These are phyloP conservation scores for Xylariomycetidae sp. DNA, from an alignment of 2,329 filamentous ascomycete genomes.

Conservation along the genomic window DNA sequence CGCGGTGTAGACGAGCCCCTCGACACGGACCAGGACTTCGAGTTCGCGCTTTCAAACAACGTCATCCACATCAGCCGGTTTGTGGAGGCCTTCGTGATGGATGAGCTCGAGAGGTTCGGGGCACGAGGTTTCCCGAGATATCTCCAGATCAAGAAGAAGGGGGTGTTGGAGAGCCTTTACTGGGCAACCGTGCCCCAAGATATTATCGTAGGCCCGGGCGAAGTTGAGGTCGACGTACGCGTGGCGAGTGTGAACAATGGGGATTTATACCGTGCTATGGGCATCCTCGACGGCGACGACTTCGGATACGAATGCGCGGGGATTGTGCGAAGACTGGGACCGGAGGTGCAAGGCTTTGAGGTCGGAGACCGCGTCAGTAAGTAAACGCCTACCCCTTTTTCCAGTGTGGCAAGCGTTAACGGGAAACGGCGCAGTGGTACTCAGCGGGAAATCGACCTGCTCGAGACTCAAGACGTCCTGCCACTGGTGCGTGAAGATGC, in stretches of 20 bases:
- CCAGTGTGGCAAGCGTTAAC: no score
- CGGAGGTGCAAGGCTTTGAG: neutral
- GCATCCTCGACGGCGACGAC: no score
- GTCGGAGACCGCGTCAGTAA: neutral
- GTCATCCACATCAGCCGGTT: neutral
- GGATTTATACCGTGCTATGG: no score
- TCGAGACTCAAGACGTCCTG: neutral
- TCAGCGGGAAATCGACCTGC: no score
- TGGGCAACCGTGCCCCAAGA: neutral
- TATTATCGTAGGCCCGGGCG: no score
- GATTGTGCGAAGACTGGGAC: neutral
- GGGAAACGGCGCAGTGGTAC: no score
- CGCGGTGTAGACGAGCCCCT: neutral
- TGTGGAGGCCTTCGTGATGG: neutral
- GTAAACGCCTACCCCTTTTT: neutral
- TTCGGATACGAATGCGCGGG: neutral
- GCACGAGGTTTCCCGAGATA: neutral
- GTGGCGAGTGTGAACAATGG: neutral
- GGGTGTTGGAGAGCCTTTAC: neutral
- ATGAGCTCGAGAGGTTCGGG: neutral
- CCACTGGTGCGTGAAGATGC: neutral
- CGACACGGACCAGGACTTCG: neutral
- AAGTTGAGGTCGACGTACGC: neutral
- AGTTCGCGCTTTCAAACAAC: neutral
- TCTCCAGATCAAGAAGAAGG: neutral